Conservation (phyloP, 805 yeast species). For the Metschnikowia orientalis region DNA sequence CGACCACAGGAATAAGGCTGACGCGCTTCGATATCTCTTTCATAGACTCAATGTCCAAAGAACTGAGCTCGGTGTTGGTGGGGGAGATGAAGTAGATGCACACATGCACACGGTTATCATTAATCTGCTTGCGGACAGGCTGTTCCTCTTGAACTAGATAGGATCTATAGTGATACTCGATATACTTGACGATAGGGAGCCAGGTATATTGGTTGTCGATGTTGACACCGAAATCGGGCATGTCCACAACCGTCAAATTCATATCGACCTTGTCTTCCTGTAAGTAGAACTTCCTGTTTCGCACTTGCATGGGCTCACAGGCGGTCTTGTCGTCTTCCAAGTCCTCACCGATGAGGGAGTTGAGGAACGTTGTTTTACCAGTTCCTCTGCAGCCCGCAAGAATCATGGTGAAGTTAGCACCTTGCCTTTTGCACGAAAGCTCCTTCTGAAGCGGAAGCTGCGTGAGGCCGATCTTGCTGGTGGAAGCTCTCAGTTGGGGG, state of each 20-base stretch:
- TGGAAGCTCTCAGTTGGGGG: slow-evolving; percentile 16
- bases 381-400: slow-evolving; percentile 32
- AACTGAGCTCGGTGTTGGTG: slow-evolving; percentile 46
- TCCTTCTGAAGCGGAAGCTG: slow-evolving; percentile 31
- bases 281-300: slow-evolving; percentile 40
- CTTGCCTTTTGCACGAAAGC: slow-evolving; percentile 22
- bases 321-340: slow-evolving; percentile 11
- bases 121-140: slow-evolving; percentile 26
- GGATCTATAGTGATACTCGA: slow-evolving; percentile 73
- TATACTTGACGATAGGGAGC: slow-evolving; percentile 53
- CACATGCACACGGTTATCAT: slow-evolving; percentile 74
- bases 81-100: slow-evolving; percentile 82
- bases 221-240: slow-evolving; percentile 70
- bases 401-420: slow-evolving; percentile 35
- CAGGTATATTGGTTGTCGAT: slow-evolving; percentile 48
- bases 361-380: slow-evolving; percentile 25
- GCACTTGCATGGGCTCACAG: slow-evolving; percentile 13
- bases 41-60: slow-evolving; percentile 71
- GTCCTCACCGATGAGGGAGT: slow-evolving; percentile 21
- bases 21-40: slow-evolving; percentile 65
- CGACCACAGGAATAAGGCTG: slow-evolving; percentile 76
- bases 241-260: slow-evolving; percentile 61
- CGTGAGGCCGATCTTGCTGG: slow-evolving; percentile 15
- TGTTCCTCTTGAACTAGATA: slow-evolving; percentile 65
- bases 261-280: slow-evolving; percentile 57